Conservation (phyloP, 331 rosid species). For the Acacia pycnantha region DNA sequence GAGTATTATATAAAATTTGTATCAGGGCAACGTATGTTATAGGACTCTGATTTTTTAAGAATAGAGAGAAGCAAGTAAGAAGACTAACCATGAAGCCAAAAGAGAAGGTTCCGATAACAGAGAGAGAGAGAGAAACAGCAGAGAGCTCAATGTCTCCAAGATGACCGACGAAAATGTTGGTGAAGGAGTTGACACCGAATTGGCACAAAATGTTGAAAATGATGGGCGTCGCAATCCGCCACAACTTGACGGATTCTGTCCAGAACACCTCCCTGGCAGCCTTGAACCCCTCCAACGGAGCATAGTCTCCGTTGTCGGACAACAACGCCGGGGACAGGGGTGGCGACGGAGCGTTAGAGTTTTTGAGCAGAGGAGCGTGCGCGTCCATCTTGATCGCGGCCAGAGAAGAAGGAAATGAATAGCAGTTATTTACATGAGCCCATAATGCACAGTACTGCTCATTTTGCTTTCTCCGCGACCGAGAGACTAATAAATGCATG, state of each 20-base stretch:
- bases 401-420: background rate
- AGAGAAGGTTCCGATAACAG: constrained; percentile 53
- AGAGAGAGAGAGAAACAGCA: constrained; percentile 54
- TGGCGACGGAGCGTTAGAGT: constrained; percentile 32
- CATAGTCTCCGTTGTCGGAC: constrained; percentile 39
- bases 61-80: background rate
- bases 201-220: constrained; percentile 39
- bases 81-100: constrained; percentile 59
- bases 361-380: constrained; percentile 27
- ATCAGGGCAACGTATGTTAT: too few relatives aligned
- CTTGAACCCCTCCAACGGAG: constrained; percentile 19
- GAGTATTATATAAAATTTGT: too few relatives aligned
- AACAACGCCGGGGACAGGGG: constrained; percentile 31
- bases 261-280: constrained; percentile 34
- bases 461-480: too few relatives aligned
- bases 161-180: constrained; percentile 59
- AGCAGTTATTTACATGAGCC: background rate
- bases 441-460: too few relatives aligned
- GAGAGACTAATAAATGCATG: background rate
- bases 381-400: constrained; percentile 23
- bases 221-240: constrained; percentile 52
- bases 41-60: background rate
- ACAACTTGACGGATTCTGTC: constrained; percentile 43
- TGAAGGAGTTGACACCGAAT: constrained; percentile 42
- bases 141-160: constrained; percentile 62